These are phyloP conservation scores for Botrytis cinerea DNA, from an alignment of 2,329 filamentous ascomycete genomes.

Conservation along the genomic window DNA sequence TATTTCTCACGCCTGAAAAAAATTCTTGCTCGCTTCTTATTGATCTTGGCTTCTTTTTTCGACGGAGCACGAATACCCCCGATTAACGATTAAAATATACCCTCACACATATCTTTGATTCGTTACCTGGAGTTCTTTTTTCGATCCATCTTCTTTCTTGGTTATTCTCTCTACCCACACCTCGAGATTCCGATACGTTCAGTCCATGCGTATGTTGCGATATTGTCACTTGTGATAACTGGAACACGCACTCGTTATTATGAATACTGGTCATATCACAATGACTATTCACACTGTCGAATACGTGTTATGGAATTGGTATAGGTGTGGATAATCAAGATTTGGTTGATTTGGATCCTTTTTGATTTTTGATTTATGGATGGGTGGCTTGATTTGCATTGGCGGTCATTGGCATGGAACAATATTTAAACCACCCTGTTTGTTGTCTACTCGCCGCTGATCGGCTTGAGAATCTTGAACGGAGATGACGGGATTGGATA, in stretches of 20 bases:
- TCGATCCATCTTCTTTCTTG: slow-evolving; percentile 7
- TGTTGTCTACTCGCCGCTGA: slow-evolving; percentile 24
- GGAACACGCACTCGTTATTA: not conserved
- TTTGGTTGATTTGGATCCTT: slow-evolving; percentile 3
- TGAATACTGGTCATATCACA: not conserved
- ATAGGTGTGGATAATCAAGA: not conserved
- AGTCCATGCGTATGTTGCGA: not conserved
- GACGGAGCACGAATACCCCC: slow-evolving; percentile 19
- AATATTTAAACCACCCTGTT: not conserved
- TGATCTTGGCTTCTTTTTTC: not conserved
- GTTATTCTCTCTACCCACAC: not conserved
- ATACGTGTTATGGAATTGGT: not conserved
- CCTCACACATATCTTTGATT: slow-evolving; percentile 23
- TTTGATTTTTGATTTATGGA: slow-evolving; percentile 8
- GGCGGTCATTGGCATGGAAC: not conserved
- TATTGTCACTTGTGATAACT: not conserved
- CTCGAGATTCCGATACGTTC: not conserved
- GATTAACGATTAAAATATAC: slow-evolving; percentile 19
- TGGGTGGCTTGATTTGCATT: slow-evolving; percentile 2
- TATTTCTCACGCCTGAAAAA: not conserved
- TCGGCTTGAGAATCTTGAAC: slow-evolving; percentile 20
- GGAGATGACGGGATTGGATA: not conserved
- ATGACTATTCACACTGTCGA: not conserved
- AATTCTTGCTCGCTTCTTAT: not conserved
- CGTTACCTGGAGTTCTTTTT: slow-evolving; percentile 22